A percentile compares a stretch with the other conserved stretches of the same genome.
Evolutionary conservation across 2,329 filamentous ascomycete species (phyloP).

Genomic region (Pseudogymnoascus sp.): DNA sequence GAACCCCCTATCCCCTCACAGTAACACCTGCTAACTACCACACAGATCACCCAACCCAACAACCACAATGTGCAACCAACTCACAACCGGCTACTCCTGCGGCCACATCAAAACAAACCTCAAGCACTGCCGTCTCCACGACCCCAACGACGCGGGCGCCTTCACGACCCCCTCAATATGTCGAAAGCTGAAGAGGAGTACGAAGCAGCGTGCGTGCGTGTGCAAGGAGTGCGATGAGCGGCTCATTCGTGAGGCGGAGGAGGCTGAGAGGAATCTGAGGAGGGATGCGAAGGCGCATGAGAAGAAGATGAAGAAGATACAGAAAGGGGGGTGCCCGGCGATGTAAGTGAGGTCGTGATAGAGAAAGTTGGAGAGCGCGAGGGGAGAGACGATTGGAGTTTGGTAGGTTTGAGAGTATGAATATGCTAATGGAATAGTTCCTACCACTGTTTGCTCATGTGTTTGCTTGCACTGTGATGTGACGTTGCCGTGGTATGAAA

Average conservation of each 20-base stretch:
- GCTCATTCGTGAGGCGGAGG: neutral
- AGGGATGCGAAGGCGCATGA: neutral
- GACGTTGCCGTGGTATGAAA: neutral
- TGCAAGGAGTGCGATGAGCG: neutral
- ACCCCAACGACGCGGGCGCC: neutral
- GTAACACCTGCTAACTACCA: neutral
- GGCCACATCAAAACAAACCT: neutral
- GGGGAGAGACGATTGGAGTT: slow-evolving; percentile 12
- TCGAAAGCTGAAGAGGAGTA: neutral
- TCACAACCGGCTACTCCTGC: neutral
- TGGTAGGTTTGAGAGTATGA: slow-evolving; percentile 17
- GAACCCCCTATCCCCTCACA: neutral
- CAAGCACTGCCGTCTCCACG: neutral
- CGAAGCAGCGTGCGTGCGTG: neutral
- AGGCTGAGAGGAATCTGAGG: neutral
- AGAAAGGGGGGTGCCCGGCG: neutral
- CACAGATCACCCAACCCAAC: neutral
- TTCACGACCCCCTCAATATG: neutral
- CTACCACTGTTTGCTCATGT: neutral
- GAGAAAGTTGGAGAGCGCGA: neutral
- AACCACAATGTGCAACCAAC: neutral
- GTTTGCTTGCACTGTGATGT: neutral
- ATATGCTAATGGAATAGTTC: neutral
- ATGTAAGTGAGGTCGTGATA: neutral
- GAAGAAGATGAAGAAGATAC: neutral